A percentile compares a stretch with the other conserved stretches of the same genome.
Conservation (phyloP, 305 asterid genomes). For the Caryopteris hybrid region DNA sequence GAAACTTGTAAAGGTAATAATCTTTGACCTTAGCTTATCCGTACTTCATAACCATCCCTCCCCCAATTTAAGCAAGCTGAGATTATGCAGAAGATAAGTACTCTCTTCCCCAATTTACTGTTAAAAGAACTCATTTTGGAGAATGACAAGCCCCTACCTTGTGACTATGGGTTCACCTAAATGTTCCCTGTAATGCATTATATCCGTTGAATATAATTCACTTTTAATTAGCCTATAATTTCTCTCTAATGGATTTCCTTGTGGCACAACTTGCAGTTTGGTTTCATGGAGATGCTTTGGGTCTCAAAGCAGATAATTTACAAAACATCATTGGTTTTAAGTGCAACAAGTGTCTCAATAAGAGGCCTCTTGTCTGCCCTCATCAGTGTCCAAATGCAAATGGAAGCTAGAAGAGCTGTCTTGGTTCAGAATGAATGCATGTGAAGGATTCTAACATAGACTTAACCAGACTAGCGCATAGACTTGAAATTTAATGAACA, state of each 20-base stretch:
- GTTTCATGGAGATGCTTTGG: slow-evolving; percentile 88
- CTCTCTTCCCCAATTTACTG: no score
- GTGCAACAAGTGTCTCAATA: slow-evolving; percentile 69
- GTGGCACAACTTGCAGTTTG: slow-evolving; percentile 55
- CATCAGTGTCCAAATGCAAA: slow-evolving; percentile 38
- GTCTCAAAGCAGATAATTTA: slow-evolving; percentile 51
- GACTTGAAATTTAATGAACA: slow-evolving; percentile 5
- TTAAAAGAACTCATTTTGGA: no score
- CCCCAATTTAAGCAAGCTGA: slow-evolving; percentile 8
- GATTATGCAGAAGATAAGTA: no score
- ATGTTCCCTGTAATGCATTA: no score
- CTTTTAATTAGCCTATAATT: not conserved
- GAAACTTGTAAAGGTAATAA: slow-evolving; percentile 79
- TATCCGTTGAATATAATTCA: slow-evolving; percentile 13
- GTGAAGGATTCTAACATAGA: no score
- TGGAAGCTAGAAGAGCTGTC: no score
- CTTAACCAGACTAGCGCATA: no score
- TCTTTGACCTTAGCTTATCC: slow-evolving; percentile 5
- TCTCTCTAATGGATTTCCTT: slow-evolving; percentile 19
- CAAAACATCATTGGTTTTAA: slow-evolving; percentile 66
- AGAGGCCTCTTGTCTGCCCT: slow-evolving; percentile 65
- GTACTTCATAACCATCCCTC: no score
- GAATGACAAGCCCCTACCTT: no score
- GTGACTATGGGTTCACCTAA: no score
- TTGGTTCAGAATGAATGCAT: no score